Evolutionary conservation across 768 basidiomycete genomes (phyloP), one percentile per base, ranked within the genome.

Genomic region (Naganishia vishniacii): DNA sequence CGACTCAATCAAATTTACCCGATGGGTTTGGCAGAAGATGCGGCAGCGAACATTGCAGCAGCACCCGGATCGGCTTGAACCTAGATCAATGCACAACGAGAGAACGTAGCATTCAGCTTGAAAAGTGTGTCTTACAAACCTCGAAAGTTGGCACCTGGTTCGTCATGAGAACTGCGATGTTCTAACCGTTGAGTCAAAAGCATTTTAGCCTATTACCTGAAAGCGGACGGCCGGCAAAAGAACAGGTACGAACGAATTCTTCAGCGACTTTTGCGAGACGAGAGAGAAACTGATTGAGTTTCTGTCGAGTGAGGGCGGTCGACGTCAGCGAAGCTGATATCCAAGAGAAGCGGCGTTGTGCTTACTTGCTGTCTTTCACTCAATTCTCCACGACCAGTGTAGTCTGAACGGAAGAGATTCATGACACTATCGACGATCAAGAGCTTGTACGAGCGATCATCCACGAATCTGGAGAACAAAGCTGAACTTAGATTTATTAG

Each of bases 381-480:
- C 42, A 95, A 79, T 75, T 95, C 94, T 31, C 93, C 94, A 80
- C 93, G 81, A 23, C 93, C 93, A 3, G 89, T 89, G 75, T 81
- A 98, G 77, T 98, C 93, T 53, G 76, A 75, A 20, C 46, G 85
- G 77, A 98, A 98, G 6, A 94, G 82, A 29, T 93, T 94, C 90
- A 98, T 94, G 66, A 97, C 93, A 70, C 89, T 92, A 75, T 97
- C 94, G 37, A 97, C 84, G 64, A 97, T 91, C 87, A 94, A 71
- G 5, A 77, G 68, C 64, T 75, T 74, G 72, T 72, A 77, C 4
- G 71, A 62, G 13, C 70, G 46, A 63, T 73, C 71, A 48, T 75
- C 71, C 23, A 70, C 71, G 62, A 73, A 72, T 53, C 70, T 75
- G 16, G 26, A 42, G n/a, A 44, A 8, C 8, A 25, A 11, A 23